Evolutionary conservation across 2,329 filamentous ascomycete species (phyloP).

Genomic region (Emergomyces orientalis): DNA sequence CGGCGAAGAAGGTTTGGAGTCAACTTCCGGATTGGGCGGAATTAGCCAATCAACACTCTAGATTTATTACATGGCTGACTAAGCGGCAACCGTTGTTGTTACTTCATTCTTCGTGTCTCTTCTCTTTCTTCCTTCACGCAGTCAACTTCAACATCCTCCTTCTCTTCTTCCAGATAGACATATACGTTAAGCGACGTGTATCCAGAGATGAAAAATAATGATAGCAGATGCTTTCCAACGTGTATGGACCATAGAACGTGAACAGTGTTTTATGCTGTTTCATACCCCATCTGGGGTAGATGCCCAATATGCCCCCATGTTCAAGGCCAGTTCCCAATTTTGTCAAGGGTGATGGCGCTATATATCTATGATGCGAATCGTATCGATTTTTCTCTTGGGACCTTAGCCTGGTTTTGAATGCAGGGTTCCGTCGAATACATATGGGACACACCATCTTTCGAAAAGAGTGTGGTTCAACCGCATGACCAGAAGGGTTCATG

Average conservation of each 20-base stretch:
- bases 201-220: background rate
- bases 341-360: background rate
- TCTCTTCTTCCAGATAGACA: background rate
- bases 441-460: background rate
- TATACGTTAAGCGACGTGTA: background rate
- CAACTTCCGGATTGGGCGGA: too few relatives aligned
- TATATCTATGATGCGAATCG: background rate
- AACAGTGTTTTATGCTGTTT: background rate
- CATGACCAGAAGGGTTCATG: background rate
- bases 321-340: background rate
- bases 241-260: background rate
- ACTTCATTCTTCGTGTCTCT: too few relatives aligned
- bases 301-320: constrained; percentile 1
- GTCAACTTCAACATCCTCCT: too few relatives aligned
- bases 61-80: background rate
- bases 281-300: background rate
- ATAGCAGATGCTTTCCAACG: background rate
- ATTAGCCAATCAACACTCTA: background rate
- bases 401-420: background rate
- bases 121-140: background rate
- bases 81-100: background rate
- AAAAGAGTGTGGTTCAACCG: background rate
- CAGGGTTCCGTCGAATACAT: background rate
- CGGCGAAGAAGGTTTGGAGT: background rate
- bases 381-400: background rate